phyloP scores from a whole-genome alignment of 139 green algal species.

The Picocystis salinarum region DNA sequence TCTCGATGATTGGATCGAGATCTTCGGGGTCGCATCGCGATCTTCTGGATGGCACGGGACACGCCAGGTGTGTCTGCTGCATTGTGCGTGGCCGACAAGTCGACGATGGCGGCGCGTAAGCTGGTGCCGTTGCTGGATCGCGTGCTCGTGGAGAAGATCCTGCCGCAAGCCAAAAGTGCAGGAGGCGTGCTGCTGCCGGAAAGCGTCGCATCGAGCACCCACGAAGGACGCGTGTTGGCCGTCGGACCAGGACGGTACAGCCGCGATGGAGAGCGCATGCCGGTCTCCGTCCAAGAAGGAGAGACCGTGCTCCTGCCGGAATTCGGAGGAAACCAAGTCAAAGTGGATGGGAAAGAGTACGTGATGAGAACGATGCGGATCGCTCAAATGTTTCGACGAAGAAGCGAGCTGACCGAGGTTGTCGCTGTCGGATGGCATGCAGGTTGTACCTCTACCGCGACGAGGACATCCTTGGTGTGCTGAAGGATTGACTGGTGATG shows the following conservation, averaged over 20 bases:
- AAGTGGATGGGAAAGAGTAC: constrained; percentile 88
- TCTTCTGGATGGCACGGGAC: too few species aligned
- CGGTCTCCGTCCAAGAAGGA: constrained; percentile 65
- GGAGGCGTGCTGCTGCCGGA: constrained; percentile 88
- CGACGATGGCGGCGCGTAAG: constrained; percentile 21
- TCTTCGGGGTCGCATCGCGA: too few species aligned
- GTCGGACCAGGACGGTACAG: constrained; percentile 62
- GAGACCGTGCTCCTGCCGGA: constrained; percentile 94
- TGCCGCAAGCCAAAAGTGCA: constrained; percentile 48
- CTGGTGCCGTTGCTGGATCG: constrained; percentile 53
- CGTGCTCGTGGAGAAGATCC: constrained; percentile 76
- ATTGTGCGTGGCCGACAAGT: too few species aligned
- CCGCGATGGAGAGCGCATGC: constrained; percentile 49
- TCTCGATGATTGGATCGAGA: too few species aligned
- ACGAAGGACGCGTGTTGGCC: constrained; percentile 74
- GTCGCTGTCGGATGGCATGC: too few species aligned
- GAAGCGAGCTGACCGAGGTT: too few species aligned
- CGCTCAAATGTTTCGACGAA: too few species aligned
- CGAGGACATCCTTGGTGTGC: too few species aligned
- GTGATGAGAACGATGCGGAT: too few species aligned
- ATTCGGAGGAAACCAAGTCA: constrained; percentile 75
- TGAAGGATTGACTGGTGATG: too few species aligned
- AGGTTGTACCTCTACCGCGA: too few species aligned
- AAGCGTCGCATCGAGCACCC: constrained; percentile 52
- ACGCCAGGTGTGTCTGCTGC: too few species aligned